These are phyloP conservation scores for Uronychia binucleata DNA, from an alignment of 73 alveolate genomes.

Conservation along the genomic window DNA sequence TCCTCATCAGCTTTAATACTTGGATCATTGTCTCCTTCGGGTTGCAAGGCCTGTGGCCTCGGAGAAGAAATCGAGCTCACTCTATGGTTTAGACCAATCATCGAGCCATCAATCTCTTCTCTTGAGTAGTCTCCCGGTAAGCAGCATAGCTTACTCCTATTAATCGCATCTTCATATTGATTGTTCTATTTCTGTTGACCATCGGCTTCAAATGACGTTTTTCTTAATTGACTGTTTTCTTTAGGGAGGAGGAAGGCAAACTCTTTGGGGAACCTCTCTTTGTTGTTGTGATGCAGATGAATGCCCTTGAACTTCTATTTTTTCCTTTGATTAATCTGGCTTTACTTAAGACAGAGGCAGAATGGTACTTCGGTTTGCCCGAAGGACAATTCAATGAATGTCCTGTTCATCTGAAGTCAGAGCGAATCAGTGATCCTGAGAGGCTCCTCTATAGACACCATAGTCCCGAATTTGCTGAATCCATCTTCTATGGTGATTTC, in stretches of 20 bases:
- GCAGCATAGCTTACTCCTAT: background rate
- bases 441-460: background rate
- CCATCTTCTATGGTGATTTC: constrained; percentile 10
- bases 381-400: background rate
- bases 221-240: too few species aligned
- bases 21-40: background rate
- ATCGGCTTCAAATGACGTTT: background rate
- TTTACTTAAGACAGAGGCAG: background rate
- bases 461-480: background rate
- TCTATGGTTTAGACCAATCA: background rate
- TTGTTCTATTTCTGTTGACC: background rate
- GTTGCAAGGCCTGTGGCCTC: background rate
- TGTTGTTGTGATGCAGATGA: background rate
- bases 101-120: background rate
- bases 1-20: background rate
- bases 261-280: background rate
- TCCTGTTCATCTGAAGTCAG: background rate
- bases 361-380: background rate
- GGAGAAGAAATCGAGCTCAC: background rate
- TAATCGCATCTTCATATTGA: background rate
- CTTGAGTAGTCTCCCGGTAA: background rate
- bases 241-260: background rate
- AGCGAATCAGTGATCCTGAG: background rate
- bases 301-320: background rate
- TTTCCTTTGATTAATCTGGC: background rate